Base-by-base conservation (phyloP, 2,329 filamentous ascomycete species). In the Diatrype stigma region DNA sequence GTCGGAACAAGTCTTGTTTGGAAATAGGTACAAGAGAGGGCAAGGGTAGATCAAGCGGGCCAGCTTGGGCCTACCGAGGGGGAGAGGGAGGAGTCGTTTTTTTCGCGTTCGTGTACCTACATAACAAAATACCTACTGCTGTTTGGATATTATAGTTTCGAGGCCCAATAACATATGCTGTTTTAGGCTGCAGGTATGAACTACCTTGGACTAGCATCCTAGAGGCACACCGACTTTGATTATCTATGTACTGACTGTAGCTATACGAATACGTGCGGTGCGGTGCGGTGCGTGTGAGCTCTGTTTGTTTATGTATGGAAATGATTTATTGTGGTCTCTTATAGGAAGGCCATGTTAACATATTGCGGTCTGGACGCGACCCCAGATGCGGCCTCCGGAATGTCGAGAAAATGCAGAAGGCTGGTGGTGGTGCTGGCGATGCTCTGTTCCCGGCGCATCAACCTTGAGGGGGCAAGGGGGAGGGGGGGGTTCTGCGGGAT, bases 1-100 rank as follows among this genome's bases (percentile, higher is more conserved):
- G 47, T 32, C 48, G 47, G 26, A 10, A 10, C 26, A 30, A 30
- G n/a, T n/a, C 42, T 46, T 50, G 37, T 40, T 40, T 40, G 37
- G 37, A 40, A 40, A 6, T 22, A 40, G 37, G 37, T 21, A 40
- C 37, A 40, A 4, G 8, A n/a, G 37, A 40, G 17, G 34, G 3
- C 16, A 17, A 37, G n/a, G n/a, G 26, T 10, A 30, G 10, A 30
- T 30, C n/a, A 22, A 40, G 17, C 17, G 37, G 19, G 37, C 17
- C 17, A 40, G 19, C 17, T 40, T n/a, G n/a, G n/a, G 17, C 37
- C 19, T 40, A 22, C 37, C 11, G 37, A 11, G 17, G 19, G 17
- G 26, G 26, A 30, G 26, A 17, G n/a, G 17, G 19, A 17, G 26
- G 26, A 30, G 26, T 30, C 26, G 10, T 10, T 30, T 30, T 30